phyloP scores from a whole-genome alignment of 2,329 filamentous ascomycete species.

The Pseudodiploospora longispora region DNA sequence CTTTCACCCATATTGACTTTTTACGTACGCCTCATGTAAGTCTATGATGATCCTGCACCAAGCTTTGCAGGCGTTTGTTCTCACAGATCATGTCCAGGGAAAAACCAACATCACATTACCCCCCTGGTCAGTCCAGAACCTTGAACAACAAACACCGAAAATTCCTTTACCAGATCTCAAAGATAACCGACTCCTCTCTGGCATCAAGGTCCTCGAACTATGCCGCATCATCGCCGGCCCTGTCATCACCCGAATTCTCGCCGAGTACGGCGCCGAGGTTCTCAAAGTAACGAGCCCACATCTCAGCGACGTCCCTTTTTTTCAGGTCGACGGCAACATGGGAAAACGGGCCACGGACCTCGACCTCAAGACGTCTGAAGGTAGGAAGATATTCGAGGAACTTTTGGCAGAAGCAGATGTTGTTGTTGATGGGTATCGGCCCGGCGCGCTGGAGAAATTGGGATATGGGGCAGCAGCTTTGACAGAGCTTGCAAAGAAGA shows the following conservation, averaged over 20 bases:
- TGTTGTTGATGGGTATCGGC: slow-evolving; percentile 60
- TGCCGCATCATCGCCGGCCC: slow-evolving; percentile 70
- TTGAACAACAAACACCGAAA: slow-evolving; percentile 43
- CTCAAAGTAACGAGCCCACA: slow-evolving; percentile 62
- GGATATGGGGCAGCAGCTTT: slow-evolving; percentile 55
- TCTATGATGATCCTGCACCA: neutral
- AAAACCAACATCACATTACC: slow-evolving; percentile 30
- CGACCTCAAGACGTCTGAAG: slow-evolving; percentile 49
- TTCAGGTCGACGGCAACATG: slow-evolving; percentile 64
- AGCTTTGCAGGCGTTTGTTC: too few relatives aligned
- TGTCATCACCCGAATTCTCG: slow-evolving; percentile 61
- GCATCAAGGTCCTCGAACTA: slow-evolving; percentile 66
- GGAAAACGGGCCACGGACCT: slow-evolving; percentile 61
- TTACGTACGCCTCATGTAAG: slow-evolving; percentile 39
- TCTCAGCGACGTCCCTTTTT: slow-evolving; percentile 64
- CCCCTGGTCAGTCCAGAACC: slow-evolving; percentile 41
- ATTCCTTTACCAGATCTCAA: slow-evolving; percentile 24
- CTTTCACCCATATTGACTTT: slow-evolving; percentile 52
- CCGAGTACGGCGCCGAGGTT: slow-evolving; percentile 69
- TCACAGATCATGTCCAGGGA: slow-evolving; percentile 29
- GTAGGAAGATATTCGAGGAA: slow-evolving; percentile 46
- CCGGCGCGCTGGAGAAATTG: slow-evolving; percentile 53
- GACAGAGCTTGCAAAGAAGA: slow-evolving; percentile 40
- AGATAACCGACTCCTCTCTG: slow-evolving; percentile 35
- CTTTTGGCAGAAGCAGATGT: slow-evolving; percentile 57